Evolutionary conservation across 1,284 basidiomycete genomes (phyloP).

Genomic region (Marasmius sp.): DNA sequence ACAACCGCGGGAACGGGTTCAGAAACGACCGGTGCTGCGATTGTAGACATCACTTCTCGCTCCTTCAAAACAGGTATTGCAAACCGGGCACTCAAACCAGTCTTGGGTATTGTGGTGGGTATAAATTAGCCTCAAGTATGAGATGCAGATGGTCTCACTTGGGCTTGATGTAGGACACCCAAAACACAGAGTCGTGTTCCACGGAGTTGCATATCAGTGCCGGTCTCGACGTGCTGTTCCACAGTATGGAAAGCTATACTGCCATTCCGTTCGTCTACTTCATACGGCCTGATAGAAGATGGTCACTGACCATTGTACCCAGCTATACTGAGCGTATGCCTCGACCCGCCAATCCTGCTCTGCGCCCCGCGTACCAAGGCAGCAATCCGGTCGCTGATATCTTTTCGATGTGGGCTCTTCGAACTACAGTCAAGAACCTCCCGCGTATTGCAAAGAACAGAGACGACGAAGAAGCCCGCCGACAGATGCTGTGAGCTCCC

Average conservation of each 20-base stretch:
- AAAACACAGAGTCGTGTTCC: constrained; percentile 85
- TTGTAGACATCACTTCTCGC: constrained; percentile 88
- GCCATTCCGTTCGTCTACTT: constrained; percentile 70
- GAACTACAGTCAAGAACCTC: constrained; percentile 88
- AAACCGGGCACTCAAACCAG: constrained; percentile 87
- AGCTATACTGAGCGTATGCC: constrained; percentile 89
- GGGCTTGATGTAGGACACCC: constrained; percentile 57
- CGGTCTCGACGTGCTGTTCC: constrained; percentile 93
- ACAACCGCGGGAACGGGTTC: constrained; percentile 98
- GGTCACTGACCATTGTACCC: constrained; percentile 10
- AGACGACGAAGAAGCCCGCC: constrained; percentile 80
- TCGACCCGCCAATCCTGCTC: constrained; percentile 86
- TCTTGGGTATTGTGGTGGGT: constrained; percentile 76
- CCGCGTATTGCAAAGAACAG: constrained; percentile 84
- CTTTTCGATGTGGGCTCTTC: constrained; percentile 93
- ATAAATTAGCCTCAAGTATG: background rate
- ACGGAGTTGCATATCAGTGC: constrained; percentile 88
- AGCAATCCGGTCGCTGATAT: constrained; percentile 96
- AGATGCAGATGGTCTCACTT: background rate
- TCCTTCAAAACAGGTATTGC: constrained; percentile 97
- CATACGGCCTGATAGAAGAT: constrained; percentile 11
- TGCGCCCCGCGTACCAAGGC: constrained; percentile 93
- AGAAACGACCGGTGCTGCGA: constrained; percentile 97
- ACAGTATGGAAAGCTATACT: constrained; percentile 91
- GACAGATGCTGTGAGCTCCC: constrained; percentile 82